These are phyloP conservation scores for Moricandia arvensis DNA, from an alignment of 345 rosid genomes.

Conservation along the genomic window DNA sequence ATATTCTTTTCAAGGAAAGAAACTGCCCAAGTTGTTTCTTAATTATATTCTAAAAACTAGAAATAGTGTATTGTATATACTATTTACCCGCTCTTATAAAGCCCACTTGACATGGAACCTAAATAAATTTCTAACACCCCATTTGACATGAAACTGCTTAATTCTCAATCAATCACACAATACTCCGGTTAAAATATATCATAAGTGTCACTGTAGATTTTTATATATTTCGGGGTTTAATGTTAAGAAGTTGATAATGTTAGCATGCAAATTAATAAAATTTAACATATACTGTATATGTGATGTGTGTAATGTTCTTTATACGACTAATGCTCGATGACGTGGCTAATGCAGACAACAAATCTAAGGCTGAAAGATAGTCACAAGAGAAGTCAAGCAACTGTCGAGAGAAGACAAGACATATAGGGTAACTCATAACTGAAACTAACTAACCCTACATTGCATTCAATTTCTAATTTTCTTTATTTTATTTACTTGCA, in stretches of 20 bases:
- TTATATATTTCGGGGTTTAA: no score
- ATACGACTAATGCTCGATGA: constrained; percentile 9
- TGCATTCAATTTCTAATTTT: constrained; percentile 5
- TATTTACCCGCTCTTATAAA: neutral
- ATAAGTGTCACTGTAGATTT: neutral
- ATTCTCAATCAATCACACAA: neutral
- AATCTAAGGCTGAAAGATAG: constrained; percentile 4
- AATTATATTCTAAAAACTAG: neutral
- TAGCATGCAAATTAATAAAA: neutral
- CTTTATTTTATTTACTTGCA: neutral
- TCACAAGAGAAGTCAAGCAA: constrained; percentile 31
- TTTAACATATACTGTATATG: no score
- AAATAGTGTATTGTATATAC: neutral
- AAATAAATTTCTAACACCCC: neutral
- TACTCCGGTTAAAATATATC: neutral
- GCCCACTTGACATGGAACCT: constrained; percentile 19
- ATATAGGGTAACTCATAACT: constrained; percentile 34
- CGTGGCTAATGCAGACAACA: constrained; percentile 20
- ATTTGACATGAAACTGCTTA: neutral
- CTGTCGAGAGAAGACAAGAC: constrained; percentile 38
- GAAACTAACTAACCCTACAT: constrained; percentile 32
- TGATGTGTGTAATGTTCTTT: neutral
- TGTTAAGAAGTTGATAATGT: neutral
- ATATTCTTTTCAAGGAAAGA: neutral
- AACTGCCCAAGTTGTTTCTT: constrained; percentile 1